phyloP scores from a whole-genome alignment of 208 protist genomes.

The Crithidia brevicula region DNA sequence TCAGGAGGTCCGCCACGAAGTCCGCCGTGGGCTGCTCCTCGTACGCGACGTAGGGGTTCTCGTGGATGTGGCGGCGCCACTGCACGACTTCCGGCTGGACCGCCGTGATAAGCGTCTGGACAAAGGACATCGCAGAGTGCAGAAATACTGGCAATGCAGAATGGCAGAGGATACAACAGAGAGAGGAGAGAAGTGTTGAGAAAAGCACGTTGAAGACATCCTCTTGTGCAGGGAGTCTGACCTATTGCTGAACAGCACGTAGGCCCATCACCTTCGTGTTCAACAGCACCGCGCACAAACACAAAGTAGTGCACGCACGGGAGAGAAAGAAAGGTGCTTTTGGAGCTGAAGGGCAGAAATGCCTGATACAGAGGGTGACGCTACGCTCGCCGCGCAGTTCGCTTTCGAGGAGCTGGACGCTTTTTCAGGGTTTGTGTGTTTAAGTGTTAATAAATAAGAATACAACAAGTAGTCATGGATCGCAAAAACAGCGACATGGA shows the following conservation, averaged over 20 bases:
- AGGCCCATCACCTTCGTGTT: too few species aligned
- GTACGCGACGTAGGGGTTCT: constrained; percentile 55
- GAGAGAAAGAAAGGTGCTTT: too few species aligned
- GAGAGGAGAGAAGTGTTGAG: not conserved
- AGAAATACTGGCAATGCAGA: not conserved
- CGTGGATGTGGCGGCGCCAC: constrained; percentile 79
- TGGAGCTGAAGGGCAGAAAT: too few species aligned
- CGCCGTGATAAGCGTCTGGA: constrained; percentile 44
- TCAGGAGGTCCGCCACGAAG: constrained; percentile 60
- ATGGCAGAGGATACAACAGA: constrained; percentile 6
- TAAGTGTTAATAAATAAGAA: not conserved
- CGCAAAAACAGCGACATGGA: not conserved
- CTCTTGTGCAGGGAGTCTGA: too few species aligned
- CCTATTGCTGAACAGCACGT: too few species aligned
- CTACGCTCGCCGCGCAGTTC: not conserved
- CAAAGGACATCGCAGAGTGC: constrained; percentile 37
- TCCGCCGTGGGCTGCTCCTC: constrained; percentile 70
- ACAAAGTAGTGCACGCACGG: too few species aligned
- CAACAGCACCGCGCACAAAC: too few species aligned
- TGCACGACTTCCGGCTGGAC: constrained; percentile 60
- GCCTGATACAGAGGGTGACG: too few species aligned
- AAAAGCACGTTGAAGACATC: not conserved
- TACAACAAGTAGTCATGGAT: constrained; percentile 13
- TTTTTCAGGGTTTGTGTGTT: not conserved
- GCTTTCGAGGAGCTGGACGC: not conserved